A percentile compares a stretch with the other conserved stretches of the same genome.
Conservation (phyloP, 371 early-diverging fungal species). For the Conidiobolus incongruus region DNA sequence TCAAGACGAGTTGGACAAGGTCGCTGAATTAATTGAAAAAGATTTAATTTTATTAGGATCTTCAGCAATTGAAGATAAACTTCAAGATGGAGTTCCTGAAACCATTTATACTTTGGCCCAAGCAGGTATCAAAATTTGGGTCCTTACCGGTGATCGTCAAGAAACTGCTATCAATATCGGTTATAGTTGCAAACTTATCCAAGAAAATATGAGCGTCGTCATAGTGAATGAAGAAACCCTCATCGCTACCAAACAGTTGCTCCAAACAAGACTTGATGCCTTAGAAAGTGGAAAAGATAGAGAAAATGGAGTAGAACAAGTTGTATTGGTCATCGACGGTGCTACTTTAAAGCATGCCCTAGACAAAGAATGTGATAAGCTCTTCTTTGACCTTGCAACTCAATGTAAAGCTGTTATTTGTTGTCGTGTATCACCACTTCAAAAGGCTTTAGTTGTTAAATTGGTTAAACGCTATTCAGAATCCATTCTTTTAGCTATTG, state of each 20-base stretch:
- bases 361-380: slow-evolving; percentile 38
- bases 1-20: slow-evolving; percentile 63
- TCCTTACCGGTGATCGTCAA: slow-evolving; percentile 83
- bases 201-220: slow-evolving; percentile 64
- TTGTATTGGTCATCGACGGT: slow-evolving; percentile 37
- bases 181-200: slow-evolving; percentile 65
- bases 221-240: slow-evolving; percentile 61
- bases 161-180: slow-evolving; percentile 90
- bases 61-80: slow-evolving; percentile 96
- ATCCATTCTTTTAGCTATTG: slow-evolving; percentile 69
- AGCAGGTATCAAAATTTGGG: slow-evolving; percentile 94
- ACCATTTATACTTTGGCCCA: slow-evolving; percentile 87
- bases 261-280: slow-evolving; percentile 46
- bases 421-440: slow-evolving; percentile 84
- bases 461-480: slow-evolving; percentile 53
- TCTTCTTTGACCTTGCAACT: slow-evolving; percentile 50
- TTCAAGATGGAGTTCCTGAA: slow-evolving; percentile 95
- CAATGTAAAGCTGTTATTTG: slow-evolving; percentile 71
- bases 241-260: slow-evolving; percentile 50
- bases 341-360: slow-evolving; percentile 40
- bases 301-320: slow-evolving; percentile 25
- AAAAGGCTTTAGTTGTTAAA: slow-evolving; percentile 86
- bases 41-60: slow-evolving; percentile 82
- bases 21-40: slow-evolving; percentile 86
- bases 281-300: slow-evolving; percentile 26